Conservation (phyloP, 2,329 filamentous ascomycete genomes). For the Esteya vermicola region DNA sequence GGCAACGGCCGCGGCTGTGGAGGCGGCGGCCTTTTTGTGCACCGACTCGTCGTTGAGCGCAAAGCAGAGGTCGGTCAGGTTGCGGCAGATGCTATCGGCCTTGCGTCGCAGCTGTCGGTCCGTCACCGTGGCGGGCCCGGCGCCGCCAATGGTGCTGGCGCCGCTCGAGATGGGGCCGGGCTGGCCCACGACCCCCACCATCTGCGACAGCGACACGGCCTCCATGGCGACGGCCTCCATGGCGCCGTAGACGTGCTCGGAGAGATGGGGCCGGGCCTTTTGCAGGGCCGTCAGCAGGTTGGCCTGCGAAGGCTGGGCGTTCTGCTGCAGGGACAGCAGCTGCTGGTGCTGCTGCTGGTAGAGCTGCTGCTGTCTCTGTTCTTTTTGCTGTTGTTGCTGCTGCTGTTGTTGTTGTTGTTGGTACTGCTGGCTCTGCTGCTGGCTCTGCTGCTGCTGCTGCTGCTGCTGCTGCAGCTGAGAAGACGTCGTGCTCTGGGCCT, state of each 20-base stretch:
- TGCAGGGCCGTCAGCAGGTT: conserved; percentile 66
- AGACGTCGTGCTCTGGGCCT: conserved; percentile 25
- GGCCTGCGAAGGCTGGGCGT: conserved; percentile 44
- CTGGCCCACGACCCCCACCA: conserved; percentile 62
- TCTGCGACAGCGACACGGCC: conserved; percentile 61
- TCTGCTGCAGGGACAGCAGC: conserved; percentile 24
- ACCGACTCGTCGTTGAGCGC: conserved; percentile 53
- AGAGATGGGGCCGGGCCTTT: conserved; percentile 60
- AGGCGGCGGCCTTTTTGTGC: conserved; percentile 17
- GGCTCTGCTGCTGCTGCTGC: background rate
- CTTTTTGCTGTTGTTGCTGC: conserved; percentile 17
- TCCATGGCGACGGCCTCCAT: conserved; percentile 73
- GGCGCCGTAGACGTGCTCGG: conserved; percentile 57
- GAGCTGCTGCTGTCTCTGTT: background rate
- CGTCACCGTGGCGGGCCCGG: conserved; percentile 33
- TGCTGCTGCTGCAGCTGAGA: conserved; percentile 47
- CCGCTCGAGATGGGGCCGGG: conserved; percentile 54
- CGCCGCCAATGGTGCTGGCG: conserved; percentile 44
- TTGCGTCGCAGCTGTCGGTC: conserved; percentile 83
- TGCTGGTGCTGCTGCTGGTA: conserved; percentile 7
- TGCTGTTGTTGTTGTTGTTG: background rate
- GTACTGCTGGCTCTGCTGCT: too few species aligned
- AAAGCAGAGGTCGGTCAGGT: conserved; percentile 81
- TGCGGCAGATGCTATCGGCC: conserved; percentile 83
- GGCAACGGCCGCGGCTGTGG: background rate